Evolutionary conservation across 2,329 filamentous ascomycete genomes (phyloP).

Genomic region (Verticillium isaacii): DNA sequence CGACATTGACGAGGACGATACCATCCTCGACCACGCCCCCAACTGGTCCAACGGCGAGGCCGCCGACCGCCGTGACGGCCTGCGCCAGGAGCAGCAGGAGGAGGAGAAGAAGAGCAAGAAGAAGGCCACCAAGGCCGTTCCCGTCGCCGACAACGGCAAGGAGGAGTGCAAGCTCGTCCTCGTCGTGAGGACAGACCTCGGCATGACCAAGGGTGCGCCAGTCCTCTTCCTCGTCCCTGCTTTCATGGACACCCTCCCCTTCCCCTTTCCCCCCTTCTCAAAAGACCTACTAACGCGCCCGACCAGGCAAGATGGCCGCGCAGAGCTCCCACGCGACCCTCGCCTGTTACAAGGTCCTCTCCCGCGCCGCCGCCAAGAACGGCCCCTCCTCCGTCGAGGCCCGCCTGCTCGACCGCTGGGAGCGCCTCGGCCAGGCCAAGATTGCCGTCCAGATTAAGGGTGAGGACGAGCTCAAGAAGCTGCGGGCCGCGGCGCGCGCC

Average conservation of each 20-base stretch:
- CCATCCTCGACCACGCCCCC: slow-evolving; percentile 59
- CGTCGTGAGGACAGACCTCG: slow-evolving; percentile 87
- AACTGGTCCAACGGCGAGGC: slow-evolving; percentile 61
- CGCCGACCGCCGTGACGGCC: slow-evolving; percentile 54
- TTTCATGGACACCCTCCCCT: background rate
- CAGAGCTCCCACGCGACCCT: slow-evolving; percentile 96
- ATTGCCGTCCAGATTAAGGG: slow-evolving; percentile 85
- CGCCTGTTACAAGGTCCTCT: slow-evolving; percentile 88
- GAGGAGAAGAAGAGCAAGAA: slow-evolving; percentile 40
- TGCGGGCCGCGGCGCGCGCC: slow-evolving; percentile 75
- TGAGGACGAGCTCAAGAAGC: slow-evolving; percentile 72
- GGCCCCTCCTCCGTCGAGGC: slow-evolving; percentile 46
- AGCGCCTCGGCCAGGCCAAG: slow-evolving; percentile 82
- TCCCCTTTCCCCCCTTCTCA: background rate
- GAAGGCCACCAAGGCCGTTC: slow-evolving; percentile 26
- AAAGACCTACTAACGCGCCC: background rate
- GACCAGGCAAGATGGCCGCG: slow-evolving; percentile 87
- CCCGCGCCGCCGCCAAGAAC: slow-evolving; percentile 45
- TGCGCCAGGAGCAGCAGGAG: slow-evolving; percentile 28
- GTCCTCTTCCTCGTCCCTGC: slow-evolving; percentile 3
- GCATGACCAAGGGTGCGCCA: slow-evolving; percentile 86
- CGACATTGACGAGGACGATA: slow-evolving; percentile 58
- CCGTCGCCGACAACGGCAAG: slow-evolving; percentile 27
- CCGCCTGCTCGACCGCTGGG: slow-evolving; percentile 75
- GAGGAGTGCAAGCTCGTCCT: slow-evolving; percentile 95